phyloP scores from a whole-genome alignment of 2,329 filamentous ascomycete genomes.

The Mycocentrospora acerina region DNA sequence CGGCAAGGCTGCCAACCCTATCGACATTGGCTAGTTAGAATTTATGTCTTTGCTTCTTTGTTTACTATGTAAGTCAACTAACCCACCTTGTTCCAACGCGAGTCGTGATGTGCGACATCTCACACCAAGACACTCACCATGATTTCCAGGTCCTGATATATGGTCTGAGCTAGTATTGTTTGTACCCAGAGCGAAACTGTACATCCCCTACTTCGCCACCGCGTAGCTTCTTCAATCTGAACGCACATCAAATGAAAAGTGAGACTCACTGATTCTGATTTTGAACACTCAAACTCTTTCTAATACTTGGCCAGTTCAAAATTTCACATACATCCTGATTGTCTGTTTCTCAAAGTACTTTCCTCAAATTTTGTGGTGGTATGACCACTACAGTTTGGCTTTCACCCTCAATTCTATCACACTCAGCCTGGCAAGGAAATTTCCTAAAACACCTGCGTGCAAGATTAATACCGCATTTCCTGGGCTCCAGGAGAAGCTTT shows the following conservation, averaged over 20 bases:
- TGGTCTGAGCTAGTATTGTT: conserved; percentile 39
- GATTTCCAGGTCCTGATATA: conserved; percentile 38
- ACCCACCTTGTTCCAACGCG: conserved; percentile 34
- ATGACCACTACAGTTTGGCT: conserved; percentile 27
- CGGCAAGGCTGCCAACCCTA: conserved; percentile 30
- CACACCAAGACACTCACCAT: conserved; percentile 34
- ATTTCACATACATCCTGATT: conserved; percentile 31
- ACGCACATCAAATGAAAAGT: conserved; percentile 26
- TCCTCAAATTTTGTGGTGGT: conserved; percentile 31
- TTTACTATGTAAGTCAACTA: conserved; percentile 39
- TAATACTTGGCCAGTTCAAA: conserved; percentile 42
- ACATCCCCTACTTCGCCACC: conserved; percentile 34
- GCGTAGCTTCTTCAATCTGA: conserved; percentile 31
- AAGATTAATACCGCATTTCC: conserved; percentile 24
- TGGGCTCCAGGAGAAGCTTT: conserved; percentile 11
- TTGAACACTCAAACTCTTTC: conserved; percentile 37
- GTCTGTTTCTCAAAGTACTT: conserved; percentile 37
- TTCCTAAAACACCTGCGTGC: conserved; percentile 27
- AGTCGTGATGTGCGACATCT: conserved; percentile 34
- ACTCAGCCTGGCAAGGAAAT: conserved; percentile 16
- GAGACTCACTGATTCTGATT: conserved; percentile 30
- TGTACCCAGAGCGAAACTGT: conserved; percentile 26
- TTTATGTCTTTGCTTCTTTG: conserved; percentile 40
- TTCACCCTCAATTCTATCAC: conserved; percentile 22
- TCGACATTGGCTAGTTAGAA: conserved; percentile 25